Evolutionary conservation across 1,284 basidiomycete genomes (phyloP).

Genomic region (Irpex sp.): DNA sequence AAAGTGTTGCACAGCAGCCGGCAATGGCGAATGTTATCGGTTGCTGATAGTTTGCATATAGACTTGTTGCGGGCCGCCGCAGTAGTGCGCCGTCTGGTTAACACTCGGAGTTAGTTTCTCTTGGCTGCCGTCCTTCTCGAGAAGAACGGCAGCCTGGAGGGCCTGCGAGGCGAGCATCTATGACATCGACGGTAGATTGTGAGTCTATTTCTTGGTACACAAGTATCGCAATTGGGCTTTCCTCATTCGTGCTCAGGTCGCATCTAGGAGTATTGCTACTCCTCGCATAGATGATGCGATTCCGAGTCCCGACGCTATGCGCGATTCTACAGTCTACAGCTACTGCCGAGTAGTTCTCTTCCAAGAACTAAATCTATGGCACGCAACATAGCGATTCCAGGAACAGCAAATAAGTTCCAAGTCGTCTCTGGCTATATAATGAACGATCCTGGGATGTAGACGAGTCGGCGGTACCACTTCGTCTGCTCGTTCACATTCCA

Average conservation of each 20-base stretch:
- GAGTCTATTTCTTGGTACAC: not conserved
- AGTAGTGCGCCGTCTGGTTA: not conserved
- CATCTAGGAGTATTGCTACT: not conserved
- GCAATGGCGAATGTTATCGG: not conserved
- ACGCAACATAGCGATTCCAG: not conserved
- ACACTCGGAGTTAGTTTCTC: not conserved
- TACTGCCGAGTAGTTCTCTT: not conserved
- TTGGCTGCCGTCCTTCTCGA: not conserved
- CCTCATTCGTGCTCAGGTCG: not conserved
- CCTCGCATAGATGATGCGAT: not conserved
- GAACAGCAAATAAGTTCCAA: not conserved
- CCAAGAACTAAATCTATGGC: not conserved
- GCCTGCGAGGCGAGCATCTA: too few species aligned
- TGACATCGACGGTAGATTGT: not conserved
- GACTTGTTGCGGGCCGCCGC: not conserved
- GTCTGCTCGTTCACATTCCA: not conserved
- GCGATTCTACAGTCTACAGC: not conserved
- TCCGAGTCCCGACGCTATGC: not conserved
- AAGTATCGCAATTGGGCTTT: not conserved
- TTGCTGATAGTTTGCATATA: not conserved
- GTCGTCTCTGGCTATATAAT: not conserved
- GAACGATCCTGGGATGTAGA: not conserved
- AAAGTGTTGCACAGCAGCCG: not conserved
- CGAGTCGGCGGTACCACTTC: not conserved
- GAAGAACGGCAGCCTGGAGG: not conserved